phyloP scores from a whole-genome alignment of 2,329 filamentous ascomycete species.

The Hymenoscyphus repandus region DNA sequence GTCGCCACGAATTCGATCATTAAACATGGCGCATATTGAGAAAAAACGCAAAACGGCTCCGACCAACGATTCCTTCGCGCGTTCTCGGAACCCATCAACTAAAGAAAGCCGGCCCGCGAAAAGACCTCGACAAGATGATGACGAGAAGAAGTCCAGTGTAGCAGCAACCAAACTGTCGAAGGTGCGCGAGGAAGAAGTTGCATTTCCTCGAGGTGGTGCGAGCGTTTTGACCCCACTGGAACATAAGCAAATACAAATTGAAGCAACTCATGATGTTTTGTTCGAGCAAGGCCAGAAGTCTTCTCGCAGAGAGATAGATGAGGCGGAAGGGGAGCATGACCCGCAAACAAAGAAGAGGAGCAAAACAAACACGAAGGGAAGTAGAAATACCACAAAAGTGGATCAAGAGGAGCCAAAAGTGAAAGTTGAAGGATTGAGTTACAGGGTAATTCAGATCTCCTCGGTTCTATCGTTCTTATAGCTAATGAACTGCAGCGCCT shows the following conservation, averaged over 20 bases:
- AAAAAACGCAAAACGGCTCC: constrained; percentile 30
- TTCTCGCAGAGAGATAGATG: constrained; percentile 35
- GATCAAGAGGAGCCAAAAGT: constrained; percentile 47
- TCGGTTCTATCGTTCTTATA: not conserved
- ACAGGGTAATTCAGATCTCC: constrained; percentile 58
- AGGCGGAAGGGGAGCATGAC: constrained; percentile 21
- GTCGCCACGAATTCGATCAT: not conserved
- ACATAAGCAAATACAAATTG: constrained; percentile 91
- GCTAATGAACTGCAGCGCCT: constrained; percentile 58
- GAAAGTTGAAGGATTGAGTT: constrained; percentile 81
- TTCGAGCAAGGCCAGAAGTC: constrained; percentile 66
- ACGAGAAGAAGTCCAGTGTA: constrained; percentile 18
- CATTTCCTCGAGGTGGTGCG: constrained; percentile 89
- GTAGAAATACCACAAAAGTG: constrained; percentile 46
- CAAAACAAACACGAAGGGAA: constrained; percentile 46
- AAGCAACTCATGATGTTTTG: constrained; percentile 86
- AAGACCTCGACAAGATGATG: constrained; percentile 25
- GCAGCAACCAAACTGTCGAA: constrained; percentile 33
- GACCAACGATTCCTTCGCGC: constrained; percentile 30
- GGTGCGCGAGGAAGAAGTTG: constrained; percentile 73
- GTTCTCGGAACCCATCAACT: constrained; percentile 24
- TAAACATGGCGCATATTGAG: constrained; percentile 30
- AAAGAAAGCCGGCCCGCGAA: constrained; percentile 27
- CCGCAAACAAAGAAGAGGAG: constrained; percentile 41
- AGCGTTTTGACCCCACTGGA: constrained; percentile 89